Evolutionary conservation across 495 filamentous ascomycete species (phyloP).

Genomic region (Cercophora scortea): DNA sequence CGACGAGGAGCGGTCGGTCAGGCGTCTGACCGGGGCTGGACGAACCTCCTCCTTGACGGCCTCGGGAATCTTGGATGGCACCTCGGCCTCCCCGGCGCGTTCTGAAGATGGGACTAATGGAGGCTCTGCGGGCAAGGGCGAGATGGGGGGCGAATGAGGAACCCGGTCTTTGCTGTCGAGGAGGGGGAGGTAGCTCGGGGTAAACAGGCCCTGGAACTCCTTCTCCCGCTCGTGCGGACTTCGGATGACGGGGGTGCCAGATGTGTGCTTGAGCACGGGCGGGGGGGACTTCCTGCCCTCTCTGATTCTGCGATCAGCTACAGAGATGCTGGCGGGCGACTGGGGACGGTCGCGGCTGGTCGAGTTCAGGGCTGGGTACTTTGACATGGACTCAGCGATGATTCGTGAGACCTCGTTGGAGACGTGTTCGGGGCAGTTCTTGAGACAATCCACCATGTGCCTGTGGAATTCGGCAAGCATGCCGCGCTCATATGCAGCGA

Average conservation of each 20-base stretch:
- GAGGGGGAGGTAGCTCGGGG: constrained; percentile 50
- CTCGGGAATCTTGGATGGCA: constrained; percentile 15
- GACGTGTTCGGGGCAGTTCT: constrained; percentile 34
- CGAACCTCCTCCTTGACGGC: constrained; percentile 2
- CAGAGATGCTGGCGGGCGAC: constrained; percentile 9
- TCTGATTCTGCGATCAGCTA: constrained; percentile 18
- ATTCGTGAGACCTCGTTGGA: constrained; percentile 33
- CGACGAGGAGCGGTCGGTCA: constrained; percentile 29
- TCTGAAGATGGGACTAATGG: constrained; percentile 11
- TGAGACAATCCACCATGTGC: constrained; percentile 38
- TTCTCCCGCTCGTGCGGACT: constrained; percentile 45
- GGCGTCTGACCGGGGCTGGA: constrained; percentile 11
- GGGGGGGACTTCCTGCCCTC: constrained; percentile 32
- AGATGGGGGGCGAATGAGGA: constrained; percentile 16
- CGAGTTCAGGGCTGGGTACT: constrained; percentile 31
- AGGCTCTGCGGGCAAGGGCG: constrained; percentile 10
- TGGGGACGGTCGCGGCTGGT: constrained; percentile 7
- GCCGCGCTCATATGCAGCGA: constrained; percentile 41
- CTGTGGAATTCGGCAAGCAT: constrained; percentile 41
- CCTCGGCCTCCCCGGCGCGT: constrained; percentile 19
- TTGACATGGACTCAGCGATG: constrained; percentile 35
- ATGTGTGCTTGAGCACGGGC: constrained; percentile 32
- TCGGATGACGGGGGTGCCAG: constrained; percentile 21
- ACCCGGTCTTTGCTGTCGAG: constrained; percentile 34
- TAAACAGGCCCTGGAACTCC: constrained; percentile 54